phyloP scores from a whole-genome alignment of 441 rosid species.

The Syzygium malaccense region DNA sequence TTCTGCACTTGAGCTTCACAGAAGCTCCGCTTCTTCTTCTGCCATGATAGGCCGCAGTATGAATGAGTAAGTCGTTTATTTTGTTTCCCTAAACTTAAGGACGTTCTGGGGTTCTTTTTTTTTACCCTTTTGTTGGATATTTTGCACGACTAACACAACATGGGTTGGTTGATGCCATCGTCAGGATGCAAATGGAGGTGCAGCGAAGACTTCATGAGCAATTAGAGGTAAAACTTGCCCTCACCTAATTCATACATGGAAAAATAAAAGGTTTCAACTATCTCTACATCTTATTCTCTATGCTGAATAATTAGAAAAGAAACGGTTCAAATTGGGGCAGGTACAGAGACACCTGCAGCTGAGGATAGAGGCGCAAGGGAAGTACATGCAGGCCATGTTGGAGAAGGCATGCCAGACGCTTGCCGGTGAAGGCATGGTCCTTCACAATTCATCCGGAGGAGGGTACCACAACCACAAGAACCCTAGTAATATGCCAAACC shows the following conservation, averaged over 20 bases:
- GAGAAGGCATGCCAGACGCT: conserved; percentile 96
- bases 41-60: conserved; percentile 83
- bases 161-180: conserved; percentile 27
- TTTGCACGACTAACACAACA: background rate
- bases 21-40: conserved; percentile 78
- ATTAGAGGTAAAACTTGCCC: conserved; percentile 60
- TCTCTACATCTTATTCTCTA: background rate
- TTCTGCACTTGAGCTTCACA: conserved; percentile 76
- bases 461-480: conserved; percentile 1
- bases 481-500: background rate
- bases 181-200: conserved; percentile 99
- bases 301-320: background rate
- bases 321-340: conserved; percentile 17
- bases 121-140: conserved; percentile 8
- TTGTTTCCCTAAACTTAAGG: background rate
- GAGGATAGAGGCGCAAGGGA: conserved; percentile 98
- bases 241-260: background rate
- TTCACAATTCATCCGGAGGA: background rate
- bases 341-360: conserved; percentile 93
- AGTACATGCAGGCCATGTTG: conserved; percentile 92
- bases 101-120: background rate
- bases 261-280: background rate
- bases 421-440: conserved; percentile 45
- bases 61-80: conserved; percentile 50
- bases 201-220: conserved; percentile 98